Conservation (phyloP, 2,329 filamentous ascomycete genomes). For the Cytospora mali region DNA sequence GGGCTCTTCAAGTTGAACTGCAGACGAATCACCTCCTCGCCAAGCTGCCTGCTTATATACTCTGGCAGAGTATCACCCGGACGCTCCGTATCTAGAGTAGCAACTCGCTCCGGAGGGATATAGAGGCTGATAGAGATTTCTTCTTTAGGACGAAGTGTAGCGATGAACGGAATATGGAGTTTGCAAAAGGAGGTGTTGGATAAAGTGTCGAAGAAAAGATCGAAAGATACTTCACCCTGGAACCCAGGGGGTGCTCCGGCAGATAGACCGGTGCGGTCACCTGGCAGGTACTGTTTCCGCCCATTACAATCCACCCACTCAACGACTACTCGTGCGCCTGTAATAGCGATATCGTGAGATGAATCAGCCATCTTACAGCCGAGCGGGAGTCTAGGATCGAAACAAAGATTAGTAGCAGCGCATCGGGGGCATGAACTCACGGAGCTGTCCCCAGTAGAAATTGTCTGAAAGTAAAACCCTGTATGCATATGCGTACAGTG, state of each 20-base stretch:
- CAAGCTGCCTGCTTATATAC: not conserved
- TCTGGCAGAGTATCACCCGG: not conserved
- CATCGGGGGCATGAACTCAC: not conserved
- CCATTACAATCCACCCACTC: not conserved
- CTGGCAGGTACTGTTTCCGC: not conserved
- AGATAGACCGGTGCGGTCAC: not conserved
- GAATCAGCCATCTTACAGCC: too few species aligned
- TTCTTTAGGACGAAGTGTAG: not conserved
- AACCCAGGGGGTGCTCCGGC: too few species aligned
- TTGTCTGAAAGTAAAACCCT: not conserved
- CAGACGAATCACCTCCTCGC: not conserved
- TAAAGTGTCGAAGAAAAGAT: not conserved
- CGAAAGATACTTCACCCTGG: not conserved
- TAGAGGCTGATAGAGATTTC: not conserved
- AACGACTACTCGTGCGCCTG: not conserved
- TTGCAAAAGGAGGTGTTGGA: not conserved
- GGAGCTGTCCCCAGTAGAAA: not conserved
- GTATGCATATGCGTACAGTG: not conserved
- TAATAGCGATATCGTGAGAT: not conserved
- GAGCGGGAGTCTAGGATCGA: too few species aligned
- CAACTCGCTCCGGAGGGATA: not conserved
- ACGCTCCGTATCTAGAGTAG: not conserved
- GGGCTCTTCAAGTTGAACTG: not conserved
- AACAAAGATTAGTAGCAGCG: not conserved
- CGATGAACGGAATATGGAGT: not conserved